Conservation (phyloP, 768 basidiomycete species). For the Candolleomyces aberdarensis region DNA sequence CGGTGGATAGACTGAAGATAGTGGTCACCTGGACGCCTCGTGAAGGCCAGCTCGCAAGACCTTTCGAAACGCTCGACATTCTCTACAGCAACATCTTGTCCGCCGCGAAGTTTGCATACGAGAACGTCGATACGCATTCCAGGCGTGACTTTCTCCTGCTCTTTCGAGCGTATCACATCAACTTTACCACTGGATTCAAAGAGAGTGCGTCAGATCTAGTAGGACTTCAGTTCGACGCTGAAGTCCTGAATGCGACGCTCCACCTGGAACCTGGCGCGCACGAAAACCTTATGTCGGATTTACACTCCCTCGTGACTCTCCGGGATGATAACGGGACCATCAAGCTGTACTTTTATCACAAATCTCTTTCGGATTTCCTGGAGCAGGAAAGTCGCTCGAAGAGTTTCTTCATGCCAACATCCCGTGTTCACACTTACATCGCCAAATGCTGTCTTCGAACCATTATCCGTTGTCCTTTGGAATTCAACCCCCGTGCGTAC, state of each 20-base stretch:
- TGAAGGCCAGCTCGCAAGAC: background rate
- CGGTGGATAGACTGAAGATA: background rate
- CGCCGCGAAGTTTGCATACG: background rate
- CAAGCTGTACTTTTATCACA: background rate
- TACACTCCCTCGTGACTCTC: background rate
- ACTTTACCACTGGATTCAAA: background rate
- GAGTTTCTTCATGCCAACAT: background rate
- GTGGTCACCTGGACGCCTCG: background rate
- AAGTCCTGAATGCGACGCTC: background rate
- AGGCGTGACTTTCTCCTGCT: background rate
- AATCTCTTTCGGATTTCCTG: constrained; percentile 2
- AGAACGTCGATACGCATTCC: background rate
- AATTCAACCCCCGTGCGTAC: too few species aligned
- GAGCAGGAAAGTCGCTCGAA: background rate
- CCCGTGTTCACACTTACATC: background rate
- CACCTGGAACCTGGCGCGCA: background rate
- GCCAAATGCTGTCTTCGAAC: too few species aligned
- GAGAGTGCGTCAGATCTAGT: too few species aligned
- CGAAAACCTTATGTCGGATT: background rate
- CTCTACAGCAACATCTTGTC: background rate
- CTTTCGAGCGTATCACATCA: background rate
- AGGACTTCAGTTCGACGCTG: too few species aligned
- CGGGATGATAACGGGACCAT: too few species aligned
- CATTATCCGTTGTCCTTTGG: too few species aligned
- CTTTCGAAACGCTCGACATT: background rate